Evolutionary conservation across 345 rosid species (phyloP).

Genomic region (Eucalyptus regnans): DNA sequence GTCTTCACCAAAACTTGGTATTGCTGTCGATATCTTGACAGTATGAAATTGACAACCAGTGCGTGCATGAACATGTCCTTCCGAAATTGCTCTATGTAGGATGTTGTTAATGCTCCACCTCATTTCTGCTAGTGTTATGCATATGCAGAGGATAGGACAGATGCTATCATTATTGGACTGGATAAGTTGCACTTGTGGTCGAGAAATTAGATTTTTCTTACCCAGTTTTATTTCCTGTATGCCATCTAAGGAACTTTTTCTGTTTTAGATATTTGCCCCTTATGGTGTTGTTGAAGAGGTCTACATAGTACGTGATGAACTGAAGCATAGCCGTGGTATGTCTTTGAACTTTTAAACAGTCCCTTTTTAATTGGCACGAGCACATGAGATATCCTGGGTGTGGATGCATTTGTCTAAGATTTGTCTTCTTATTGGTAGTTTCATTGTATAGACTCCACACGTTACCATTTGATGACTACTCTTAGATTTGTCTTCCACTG

Average conservation of each 20-base stretch:
- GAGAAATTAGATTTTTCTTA: background rate
- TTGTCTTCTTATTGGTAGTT: background rate
- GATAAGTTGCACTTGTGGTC: background rate
- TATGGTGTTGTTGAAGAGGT: slow-evolving; percentile 66
- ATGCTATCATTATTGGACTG: background rate
- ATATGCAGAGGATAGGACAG: background rate
- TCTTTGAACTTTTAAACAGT: background rate
- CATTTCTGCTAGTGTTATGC: background rate
- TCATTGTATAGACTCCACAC: background rate
- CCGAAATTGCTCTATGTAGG: background rate
- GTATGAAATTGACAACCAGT: background rate
- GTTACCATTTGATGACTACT: background rate
- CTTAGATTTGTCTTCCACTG: background rate
- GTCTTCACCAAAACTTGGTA: background rate
- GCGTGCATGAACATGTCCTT: background rate
- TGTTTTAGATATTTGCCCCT: slow-evolving; percentile 58
- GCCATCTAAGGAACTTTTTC: background rate
- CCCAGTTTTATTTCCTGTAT: background rate
- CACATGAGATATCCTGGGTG: background rate
- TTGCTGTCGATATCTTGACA: background rate
- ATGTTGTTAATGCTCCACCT: background rate
- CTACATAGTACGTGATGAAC: slow-evolving; percentile 52
- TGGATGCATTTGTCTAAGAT: background rate
- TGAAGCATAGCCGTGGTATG: slow-evolving; percentile 65
- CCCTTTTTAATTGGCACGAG: background rate